Evolutionary conservation across 495 filamentous ascomycete genomes (phyloP), one percentile per base, ranked within the genome.

Genomic region (Rhypophila decipiens): DNA sequence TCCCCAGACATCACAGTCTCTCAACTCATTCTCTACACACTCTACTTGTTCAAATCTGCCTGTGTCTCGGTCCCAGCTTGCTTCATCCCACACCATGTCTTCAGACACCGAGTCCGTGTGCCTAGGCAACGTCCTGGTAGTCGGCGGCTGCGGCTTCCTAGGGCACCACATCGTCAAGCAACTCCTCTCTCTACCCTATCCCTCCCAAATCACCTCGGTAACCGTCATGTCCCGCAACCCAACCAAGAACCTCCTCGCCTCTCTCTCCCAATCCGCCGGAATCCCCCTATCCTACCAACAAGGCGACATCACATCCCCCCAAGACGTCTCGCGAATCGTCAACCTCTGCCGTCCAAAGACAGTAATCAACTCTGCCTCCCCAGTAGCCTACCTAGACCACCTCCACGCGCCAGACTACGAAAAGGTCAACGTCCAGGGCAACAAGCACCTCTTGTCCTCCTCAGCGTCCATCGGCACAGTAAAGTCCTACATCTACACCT

Each of bases 141-240:
- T 79, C 37, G 77, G 77, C 44, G 77, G 77, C 51, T 79, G 76
- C 49, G 77, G 77, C 22, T 81, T 79, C 50, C 59, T 81, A 22
- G 77, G 77, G 37, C 76, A 74, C 64, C 76, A 79, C 64, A 77
- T 81, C 53, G 76, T 79, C 54, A 67, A 72, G 55, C 73, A 79
- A 49, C 65, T 81, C 37, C 67, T 79, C 49, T 70, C 72, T 15
- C 47, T 47, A 20, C 23, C 17, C 17, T 70, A 73, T 15, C 47
- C 46, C 27, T 22, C 17, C 17, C 31, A 40, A 17, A 34, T 39
- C 8, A 47, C 44, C 10, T 29, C 44, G 19, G 24, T 53, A 21
- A 23, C 46, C 4, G 51, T 48, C 4, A 36, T 53, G 34, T 47
- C 46, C 11, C 40, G 40, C 33, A 34, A 18, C n/a, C 31, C 40